These are phyloP conservation scores for Cystobasidiopsis lactophilus DNA, from an alignment of 768 basidiomycete genomes.

Conservation along the genomic window DNA sequence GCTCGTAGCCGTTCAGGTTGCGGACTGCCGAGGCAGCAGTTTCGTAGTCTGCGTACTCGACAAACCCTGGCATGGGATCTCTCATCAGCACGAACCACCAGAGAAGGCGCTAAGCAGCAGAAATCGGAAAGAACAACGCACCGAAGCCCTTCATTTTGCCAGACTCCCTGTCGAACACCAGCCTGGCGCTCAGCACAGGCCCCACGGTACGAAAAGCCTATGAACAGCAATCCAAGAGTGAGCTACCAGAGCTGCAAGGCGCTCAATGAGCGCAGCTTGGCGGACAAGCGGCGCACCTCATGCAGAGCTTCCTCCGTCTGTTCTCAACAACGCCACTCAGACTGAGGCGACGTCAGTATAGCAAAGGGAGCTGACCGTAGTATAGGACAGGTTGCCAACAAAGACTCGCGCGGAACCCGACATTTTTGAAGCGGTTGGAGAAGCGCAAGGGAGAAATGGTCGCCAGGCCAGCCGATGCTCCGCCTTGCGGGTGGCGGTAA, in stretches of 20 bases:
- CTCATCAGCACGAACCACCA: constrained; percentile 21
- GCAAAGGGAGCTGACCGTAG: neutral
- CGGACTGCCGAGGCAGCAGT: constrained; percentile 87
- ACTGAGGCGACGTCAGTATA: neutral
- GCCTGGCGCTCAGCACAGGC: constrained; percentile 18
- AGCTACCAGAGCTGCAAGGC: neutral
- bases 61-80: constrained; percentile 14
- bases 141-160: constrained; percentile 87
- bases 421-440: no score
- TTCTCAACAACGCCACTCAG: neutral
- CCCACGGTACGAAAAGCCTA: constrained; percentile 20
- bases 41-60: constrained; percentile 47
- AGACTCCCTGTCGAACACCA: constrained; percentile 33
- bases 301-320: neutral
- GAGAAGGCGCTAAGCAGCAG: constrained; percentile 74
- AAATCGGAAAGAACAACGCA: no score
- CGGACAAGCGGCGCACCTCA: neutral
- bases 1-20: constrained; percentile 78
- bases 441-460: no score
- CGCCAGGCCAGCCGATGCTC: no score
- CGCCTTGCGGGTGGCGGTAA: no score
- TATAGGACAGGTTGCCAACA: constrained; percentile 1
- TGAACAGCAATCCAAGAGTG: neutral
- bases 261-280: no score
- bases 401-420: neutral